Base-by-base conservation (phyloP, 2,329 filamentous ascomycete species). In the Drechmeria coniospora region DNA sequence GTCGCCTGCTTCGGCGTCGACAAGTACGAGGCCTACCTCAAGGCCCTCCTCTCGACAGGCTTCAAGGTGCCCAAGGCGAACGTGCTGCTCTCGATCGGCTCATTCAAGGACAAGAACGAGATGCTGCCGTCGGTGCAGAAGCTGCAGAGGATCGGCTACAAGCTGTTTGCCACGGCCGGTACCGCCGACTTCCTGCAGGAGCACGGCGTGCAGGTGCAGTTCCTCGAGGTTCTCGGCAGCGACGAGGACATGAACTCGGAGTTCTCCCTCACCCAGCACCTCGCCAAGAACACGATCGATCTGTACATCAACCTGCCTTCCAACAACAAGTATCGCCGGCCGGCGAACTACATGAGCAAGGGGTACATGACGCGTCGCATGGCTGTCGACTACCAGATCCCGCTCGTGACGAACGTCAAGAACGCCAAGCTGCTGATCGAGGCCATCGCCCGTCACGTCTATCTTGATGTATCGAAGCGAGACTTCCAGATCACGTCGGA, bases 271-370 rank as follows among this genome's bases (percentile, higher is more conserved):
- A 94, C 84, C 2, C 84, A 95, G 59, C 87, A 94, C 61, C 62
- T 98, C 56, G 80, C 87, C 32, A 95, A 93, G 61, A 95, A 95
- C 60, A 76, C 90, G 54, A 98, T 98, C 45, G 87, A 95, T 53
- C 62, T 98, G 34, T 98, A 98, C 63, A 94, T 98, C 74, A 98
- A 98, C 56, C 57, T 98, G 56, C 90, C 90, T n/a, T 95, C 90
- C 9, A 93, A 73, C 70, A 98, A 98, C 64, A 81, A 86, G 54
- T 98, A 92, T 67, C 74, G 90, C 43, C 76, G 90, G 40, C 90
- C 90, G 18, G 90, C 90, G 44, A 98, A 84, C 63, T 98, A 95
- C 59, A 92, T 98, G 78, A 92, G 81, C 56, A 90, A 90, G 61
- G 90, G 90, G 34, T 98, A 98, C 60, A 79, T 81, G 47, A 95